A percentile compares a stretch with the other conserved stretches of the same genome.
Evolutionary conservation across 2,329 filamentous ascomycete genomes (phyloP).

Genomic region (Pseudocercospora fuligena): DNA sequence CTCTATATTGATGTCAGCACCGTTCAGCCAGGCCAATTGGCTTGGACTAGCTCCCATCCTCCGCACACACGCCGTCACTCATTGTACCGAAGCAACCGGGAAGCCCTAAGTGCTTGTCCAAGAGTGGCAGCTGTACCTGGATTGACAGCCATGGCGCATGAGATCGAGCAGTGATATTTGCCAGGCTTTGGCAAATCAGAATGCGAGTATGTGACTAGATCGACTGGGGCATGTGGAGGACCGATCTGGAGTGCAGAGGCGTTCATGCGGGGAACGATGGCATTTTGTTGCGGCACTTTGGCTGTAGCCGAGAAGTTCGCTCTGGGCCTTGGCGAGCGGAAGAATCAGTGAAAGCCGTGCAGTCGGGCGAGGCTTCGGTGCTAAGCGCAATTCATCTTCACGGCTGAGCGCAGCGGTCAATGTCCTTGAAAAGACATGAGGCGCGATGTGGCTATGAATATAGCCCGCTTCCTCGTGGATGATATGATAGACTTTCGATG

Average conservation of each 20-base stretch:
- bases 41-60: background rate
- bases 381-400: background rate
- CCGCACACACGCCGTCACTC: background rate
- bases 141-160: background rate
- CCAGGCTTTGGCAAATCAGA: conserved; percentile 5
- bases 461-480: too few species aligned
- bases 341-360: conserved; percentile 4
- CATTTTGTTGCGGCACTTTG: background rate
- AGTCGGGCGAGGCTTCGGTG: background rate
- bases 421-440: background rate
- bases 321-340: background rate
- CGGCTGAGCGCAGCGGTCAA: background rate
- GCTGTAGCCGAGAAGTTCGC: background rate
- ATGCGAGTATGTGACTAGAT: background rate
- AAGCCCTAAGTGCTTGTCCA: conserved; percentile 12
- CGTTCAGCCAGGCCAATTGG: background rate
- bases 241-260: conserved; percentile 6
- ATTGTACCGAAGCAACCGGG: conserved; percentile 3
- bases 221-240: background rate
- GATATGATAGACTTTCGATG: too few species aligned
- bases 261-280: background rate
- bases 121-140: conserved; percentile 4
- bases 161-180: background rate
- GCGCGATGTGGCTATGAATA: background rate
- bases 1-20: conserved; percentile 3